Evolutionary conservation across 23 red algal genomes (phyloP).

Genomic region (Gracilaria gracilis): DNA sequence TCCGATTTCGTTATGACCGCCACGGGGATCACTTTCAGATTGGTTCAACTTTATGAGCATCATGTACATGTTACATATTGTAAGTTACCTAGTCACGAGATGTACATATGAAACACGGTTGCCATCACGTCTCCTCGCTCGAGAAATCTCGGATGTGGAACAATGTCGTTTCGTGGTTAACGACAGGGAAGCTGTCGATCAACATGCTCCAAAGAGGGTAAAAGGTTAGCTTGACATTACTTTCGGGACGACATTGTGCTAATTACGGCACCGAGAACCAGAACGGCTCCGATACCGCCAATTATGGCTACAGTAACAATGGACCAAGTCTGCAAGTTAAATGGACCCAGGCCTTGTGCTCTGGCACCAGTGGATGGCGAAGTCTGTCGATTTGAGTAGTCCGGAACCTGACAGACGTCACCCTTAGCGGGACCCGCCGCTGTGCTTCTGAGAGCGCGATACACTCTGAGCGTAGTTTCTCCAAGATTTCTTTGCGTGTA

Average conservation of each 20-base stretch:
- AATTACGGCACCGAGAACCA: slow-evolving; percentile 32
- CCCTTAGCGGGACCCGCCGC: neutral
- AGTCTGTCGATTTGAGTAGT: slow-evolving; percentile 10
- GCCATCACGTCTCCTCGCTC: no score
- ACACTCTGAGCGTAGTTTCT: slow-evolving; percentile 37
- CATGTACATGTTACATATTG: no score
- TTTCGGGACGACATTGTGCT: slow-evolving; percentile 11
- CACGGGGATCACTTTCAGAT: no score
- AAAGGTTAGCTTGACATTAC: neutral
- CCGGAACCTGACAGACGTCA: slow-evolving; percentile 24
- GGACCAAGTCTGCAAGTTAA: slow-evolving; percentile 50
- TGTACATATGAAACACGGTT: no score
- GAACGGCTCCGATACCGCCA: slow-evolving; percentile 24
- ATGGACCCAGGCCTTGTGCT: neutral
- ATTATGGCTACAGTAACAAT: slow-evolving; percentile 39
- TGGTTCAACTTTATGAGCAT: no score
- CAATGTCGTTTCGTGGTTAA: no score
- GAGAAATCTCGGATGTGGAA: no score
- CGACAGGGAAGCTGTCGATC: no score
- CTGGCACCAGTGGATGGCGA: neutral
- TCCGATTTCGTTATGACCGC: no score
- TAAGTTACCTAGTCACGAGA: no score
- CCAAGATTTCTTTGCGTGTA: slow-evolving; percentile 57
- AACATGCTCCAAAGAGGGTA: no score
- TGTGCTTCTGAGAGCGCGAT: slow-evolving; percentile 3